Percentiles rank a stretch among this genome's conserved stretches.
These are phyloP conservation scores for Sporobolomyces pararoseus DNA, from an alignment of 768 basidiomycete genomes.

Conservation along the genomic window DNA sequence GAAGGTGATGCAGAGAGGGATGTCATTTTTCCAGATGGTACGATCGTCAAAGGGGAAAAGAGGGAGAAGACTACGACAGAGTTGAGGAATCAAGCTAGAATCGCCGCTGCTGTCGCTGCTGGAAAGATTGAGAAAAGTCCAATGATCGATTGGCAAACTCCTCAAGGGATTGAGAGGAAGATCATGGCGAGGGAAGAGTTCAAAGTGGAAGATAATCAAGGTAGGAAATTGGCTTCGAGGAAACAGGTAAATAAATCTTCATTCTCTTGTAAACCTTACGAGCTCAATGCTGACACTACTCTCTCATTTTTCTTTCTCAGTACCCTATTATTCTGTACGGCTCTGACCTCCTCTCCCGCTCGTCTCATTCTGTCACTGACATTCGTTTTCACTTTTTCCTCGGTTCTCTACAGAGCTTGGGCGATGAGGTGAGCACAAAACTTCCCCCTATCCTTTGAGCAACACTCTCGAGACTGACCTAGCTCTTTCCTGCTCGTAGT, in stretches of 20 bases:
- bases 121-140: conserved; percentile 41
- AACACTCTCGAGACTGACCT: not conserved
- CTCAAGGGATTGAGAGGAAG: conserved; percentile 50
- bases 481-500: conserved; percentile 22
- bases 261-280: not conserved
- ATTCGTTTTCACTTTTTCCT: not conserved
- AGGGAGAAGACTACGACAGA: not conserved
- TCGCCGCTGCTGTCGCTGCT: conserved; percentile 21
- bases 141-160: conserved; percentile 43
- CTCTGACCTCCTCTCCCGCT: no score
- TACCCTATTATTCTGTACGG: conserved; percentile 41
- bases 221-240: conserved; percentile 47
- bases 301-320: conserved; percentile 5
- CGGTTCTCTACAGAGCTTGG: conserved; percentile 30
- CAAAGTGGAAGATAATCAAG: conserved; percentile 50
- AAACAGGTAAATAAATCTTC: conserved; percentile 40
- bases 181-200: conserved; percentile 47
- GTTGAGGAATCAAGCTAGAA: conserved; percentile 31
- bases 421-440: conserved; percentile 40
- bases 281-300: not conserved
- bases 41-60: conserved; percentile 17
- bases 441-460: conserved; percentile 54
- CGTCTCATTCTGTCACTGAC: not conserved
- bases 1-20: conserved; percentile 24
- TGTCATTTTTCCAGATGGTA: not conserved